Conservation (phyloP, 345 rosid genomes). For the Schrenkiella parvula region DNA sequence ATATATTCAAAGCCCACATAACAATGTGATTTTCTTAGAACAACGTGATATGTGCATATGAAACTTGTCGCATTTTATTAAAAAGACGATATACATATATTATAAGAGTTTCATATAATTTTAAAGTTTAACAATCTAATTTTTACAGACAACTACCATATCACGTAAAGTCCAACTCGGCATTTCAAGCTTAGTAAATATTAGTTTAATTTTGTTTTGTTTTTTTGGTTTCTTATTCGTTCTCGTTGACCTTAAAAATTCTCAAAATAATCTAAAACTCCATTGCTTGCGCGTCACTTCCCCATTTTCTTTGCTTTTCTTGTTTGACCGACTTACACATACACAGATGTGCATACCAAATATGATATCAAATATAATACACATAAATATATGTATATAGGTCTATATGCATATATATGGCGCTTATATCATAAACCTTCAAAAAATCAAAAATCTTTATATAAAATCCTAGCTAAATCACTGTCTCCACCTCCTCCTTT, state of each 20-base stretch:
- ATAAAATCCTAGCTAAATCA: constrained; percentile 8
- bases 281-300: constrained; percentile 30
- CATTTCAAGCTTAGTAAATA: not conserved
- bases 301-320: constrained; percentile 20
- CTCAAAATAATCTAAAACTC: not conserved
- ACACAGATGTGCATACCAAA: constrained; percentile 9
- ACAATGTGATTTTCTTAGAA: not conserved
- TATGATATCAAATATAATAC: not conserved
- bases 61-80: not conserved
- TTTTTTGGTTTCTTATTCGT: not conserved
- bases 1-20: not conserved
- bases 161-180: constrained; percentile 29
- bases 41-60: not conserved
- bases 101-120: not conserved
- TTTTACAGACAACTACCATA: constrained; percentile 29
- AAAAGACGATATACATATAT: not conserved
- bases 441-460: not conserved
- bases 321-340: constrained; percentile 29
- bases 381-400: not conserved
- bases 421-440: constrained; percentile 1
- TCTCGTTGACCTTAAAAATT: constrained; percentile 11
- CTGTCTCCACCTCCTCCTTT: not conserved
- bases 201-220: no score
- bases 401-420: not conserved
- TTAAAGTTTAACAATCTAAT: not conserved